Evolutionary conservation across 768 basidiomycete species (phyloP).

Genomic region (Mycena alexandri): DNA sequence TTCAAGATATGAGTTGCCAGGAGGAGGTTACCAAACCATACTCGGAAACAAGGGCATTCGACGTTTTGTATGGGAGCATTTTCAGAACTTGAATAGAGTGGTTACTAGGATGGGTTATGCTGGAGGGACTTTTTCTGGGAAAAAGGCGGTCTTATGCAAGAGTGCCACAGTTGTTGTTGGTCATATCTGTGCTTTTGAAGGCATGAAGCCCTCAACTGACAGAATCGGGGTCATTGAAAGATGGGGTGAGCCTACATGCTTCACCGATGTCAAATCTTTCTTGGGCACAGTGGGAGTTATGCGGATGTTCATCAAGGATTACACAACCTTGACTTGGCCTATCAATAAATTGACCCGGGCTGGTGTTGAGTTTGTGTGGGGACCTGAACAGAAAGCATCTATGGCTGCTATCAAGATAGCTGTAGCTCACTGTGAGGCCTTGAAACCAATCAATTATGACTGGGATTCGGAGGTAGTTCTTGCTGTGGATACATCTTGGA

Average conservation of each 20-base stretch:
- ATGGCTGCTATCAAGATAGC: not conserved
- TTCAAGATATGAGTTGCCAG: not conserved
- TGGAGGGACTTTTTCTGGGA: constrained; percentile 5
- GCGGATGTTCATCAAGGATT: constrained; percentile 1
- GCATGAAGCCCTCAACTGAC: not conserved
- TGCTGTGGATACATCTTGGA: no score
- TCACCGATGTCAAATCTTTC: no score
- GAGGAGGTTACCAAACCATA: not conserved
- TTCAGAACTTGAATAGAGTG: constrained; percentile 4
- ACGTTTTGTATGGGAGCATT: not conserved
- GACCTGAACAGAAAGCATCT: not conserved
- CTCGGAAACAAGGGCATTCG: not conserved
- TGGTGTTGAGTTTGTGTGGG: not conserved
- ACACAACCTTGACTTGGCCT: not conserved
- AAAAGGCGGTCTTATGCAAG: not conserved
- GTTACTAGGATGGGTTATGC: constrained; percentile 5
- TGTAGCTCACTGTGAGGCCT: not conserved
- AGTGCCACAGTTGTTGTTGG: not conserved
- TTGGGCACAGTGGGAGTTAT: not conserved
- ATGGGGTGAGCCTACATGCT: no score
- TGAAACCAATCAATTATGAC: not conserved
- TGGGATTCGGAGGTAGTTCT: no score
- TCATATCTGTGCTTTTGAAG: constrained; percentile 5
- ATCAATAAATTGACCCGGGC: constrained; percentile 2
- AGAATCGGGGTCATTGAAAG: no score